Percentiles rank a stretch among this genome's conserved stretches.
Evolutionary conservation across 768 basidiomycete species (phyloP).

Genomic region (Mycena amicta): DNA sequence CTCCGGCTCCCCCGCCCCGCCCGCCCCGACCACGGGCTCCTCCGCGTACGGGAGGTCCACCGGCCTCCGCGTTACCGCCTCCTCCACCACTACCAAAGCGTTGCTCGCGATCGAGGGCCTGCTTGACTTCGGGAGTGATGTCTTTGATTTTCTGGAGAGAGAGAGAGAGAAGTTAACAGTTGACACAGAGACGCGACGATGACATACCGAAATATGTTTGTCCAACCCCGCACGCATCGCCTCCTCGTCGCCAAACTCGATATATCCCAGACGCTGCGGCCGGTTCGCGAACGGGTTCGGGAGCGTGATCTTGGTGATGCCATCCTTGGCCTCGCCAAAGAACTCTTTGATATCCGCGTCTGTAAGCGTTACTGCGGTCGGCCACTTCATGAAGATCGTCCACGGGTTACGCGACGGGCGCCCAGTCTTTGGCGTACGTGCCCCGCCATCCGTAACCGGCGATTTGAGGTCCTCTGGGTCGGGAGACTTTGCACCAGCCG

Average conservation of each 20-base stretch:
- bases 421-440: slow-evolving; percentile 70
- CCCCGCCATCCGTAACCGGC: slow-evolving; percentile 59
- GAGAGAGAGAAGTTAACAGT: slow-evolving; percentile 18
- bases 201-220: slow-evolving; percentile 69
- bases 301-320: slow-evolving; percentile 72
- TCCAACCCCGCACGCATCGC: slow-evolving; percentile 79
- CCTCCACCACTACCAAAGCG: slow-evolving; percentile 29
- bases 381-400: slow-evolving; percentile 82
- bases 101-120: slow-evolving; percentile 63
- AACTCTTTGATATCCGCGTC: slow-evolving; percentile 76
- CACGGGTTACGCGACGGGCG: slow-evolving; percentile 72
- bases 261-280: slow-evolving; percentile 67
- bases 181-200: slow-evolving; percentile 1
- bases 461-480: slow-evolving; percentile 49
- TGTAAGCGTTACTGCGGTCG: slow-evolving; percentile 43
- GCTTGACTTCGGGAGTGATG: slow-evolving; percentile 63
- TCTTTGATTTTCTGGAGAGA: slow-evolving; percentile 70
- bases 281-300: slow-evolving; percentile 53
- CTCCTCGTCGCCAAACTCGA: slow-evolving; percentile 90
- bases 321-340: slow-evolving; percentile 69
- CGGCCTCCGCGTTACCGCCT: slow-evolving; percentile 7
- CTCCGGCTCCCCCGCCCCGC: slow-evolving; percentile 56
- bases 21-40: slow-evolving; percentile 44
- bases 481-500: slow-evolving; percentile 20
- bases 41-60: slow-evolving; percentile 36